phyloP scores from a whole-genome alignment of 2,329 filamentous ascomycete genomes.

The Coleophoma cylindrospora region DNA sequence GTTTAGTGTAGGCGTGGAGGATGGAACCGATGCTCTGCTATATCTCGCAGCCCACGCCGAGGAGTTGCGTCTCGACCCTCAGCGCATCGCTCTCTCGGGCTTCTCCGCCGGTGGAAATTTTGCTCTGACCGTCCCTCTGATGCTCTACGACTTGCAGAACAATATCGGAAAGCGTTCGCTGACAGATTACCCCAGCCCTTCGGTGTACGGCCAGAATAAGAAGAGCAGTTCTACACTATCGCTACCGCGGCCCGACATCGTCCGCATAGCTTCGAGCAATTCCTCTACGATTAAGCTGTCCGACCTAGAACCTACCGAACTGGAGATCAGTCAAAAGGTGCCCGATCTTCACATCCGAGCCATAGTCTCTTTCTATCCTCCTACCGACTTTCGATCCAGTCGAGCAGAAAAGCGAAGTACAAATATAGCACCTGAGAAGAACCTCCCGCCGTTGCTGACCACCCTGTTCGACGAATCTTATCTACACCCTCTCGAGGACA shows the following conservation, averaged over 20 bases:
- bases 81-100: slow-evolving; percentile 53
- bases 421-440: slow-evolving; percentile 50
- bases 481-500: slow-evolving; percentile 39
- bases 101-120: slow-evolving; percentile 48
- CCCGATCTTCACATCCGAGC: slow-evolving; percentile 44
- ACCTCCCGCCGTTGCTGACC: slow-evolving; percentile 51
- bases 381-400: slow-evolving; percentile 54
- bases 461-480: slow-evolving; percentile 61
- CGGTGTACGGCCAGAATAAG: not conserved
- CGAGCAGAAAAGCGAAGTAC: slow-evolving; percentile 50
- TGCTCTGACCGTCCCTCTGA: slow-evolving; percentile 31
- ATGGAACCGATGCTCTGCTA: slow-evolving; percentile 59
- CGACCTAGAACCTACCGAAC: slow-evolving; percentile 22
- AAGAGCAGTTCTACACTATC: slow-evolving; percentile 7
- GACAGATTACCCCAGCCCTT: not conserved
- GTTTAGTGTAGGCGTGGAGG: slow-evolving; percentile 61
- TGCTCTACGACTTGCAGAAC: slow-evolving; percentile 37
- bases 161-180: slow-evolving; percentile 28
- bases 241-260: slow-evolving; percentile 4
- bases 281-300: slow-evolving; percentile 20
- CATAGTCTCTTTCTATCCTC: slow-evolving; percentile 56
- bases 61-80: slow-evolving; percentile 52
- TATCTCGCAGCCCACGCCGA: slow-evolving; percentile 52
- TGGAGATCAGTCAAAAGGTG: slow-evolving; percentile 24
- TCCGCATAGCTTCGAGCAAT: slow-evolving; percentile 4